Evolutionary conservation across 2,329 filamentous ascomycete genomes (phyloP).

Genomic region (Colletotrichum destructivum): DNA sequence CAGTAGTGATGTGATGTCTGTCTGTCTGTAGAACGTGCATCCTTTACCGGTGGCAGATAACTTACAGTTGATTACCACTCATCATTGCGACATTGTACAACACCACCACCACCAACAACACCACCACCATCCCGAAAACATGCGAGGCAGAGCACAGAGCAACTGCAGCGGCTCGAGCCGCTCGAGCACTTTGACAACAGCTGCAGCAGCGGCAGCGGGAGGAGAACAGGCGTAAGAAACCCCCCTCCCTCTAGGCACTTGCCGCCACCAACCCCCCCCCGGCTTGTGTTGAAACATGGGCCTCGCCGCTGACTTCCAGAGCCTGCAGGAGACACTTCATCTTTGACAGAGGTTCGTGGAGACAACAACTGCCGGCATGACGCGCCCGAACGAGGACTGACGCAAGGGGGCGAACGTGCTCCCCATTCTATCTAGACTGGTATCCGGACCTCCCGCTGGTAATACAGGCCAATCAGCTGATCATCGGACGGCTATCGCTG

Average conservation of each 20-base stretch:
- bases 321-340: slow-evolving; percentile 32
- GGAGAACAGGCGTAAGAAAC: slow-evolving; percentile 12
- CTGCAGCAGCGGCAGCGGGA: neutral
- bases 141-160: slow-evolving; percentile 38
- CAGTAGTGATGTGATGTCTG: neutral
- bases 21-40: neutral
- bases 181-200: slow-evolving; percentile 9
- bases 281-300: no score
- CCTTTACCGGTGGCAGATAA: no score
- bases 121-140: neutral
- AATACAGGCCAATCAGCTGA: slow-evolving; percentile 39
- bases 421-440: slow-evolving; percentile 16
- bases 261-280: neutral
- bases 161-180: slow-evolving; percentile 34
- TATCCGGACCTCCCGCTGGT: slow-evolving; percentile 39
- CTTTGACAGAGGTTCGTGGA: slow-evolving; percentile 37
- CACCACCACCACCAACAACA: no score
- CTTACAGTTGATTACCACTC: no score
- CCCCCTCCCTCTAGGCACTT: no score
- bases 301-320: slow-evolving; percentile 1
- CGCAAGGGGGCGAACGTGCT: neutral
- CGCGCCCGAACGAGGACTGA: neutral
- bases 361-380: neutral
- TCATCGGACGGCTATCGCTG: slow-evolving; percentile 36
- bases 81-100: no score